Evolutionary conservation across 768 basidiomycete species (phyloP), one percentile per base, ranked within the genome.

Genomic region (Lactifluus hygrophoroides): DNA sequence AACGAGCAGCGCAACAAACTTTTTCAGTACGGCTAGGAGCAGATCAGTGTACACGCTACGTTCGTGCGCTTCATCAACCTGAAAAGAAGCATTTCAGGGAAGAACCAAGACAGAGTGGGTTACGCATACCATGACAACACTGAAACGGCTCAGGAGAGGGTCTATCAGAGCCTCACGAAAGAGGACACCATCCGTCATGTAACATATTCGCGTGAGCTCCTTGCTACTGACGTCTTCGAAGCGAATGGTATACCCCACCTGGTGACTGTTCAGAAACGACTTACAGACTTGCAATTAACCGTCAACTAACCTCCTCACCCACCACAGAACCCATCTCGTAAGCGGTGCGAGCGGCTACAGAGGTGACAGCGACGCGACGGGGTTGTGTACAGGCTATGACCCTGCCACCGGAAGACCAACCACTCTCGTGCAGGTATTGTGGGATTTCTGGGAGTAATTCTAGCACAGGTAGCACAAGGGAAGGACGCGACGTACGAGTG

Each of bases 31-130:
- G 0, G 95, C 95, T 1, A 99, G 77, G 2, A 99, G 73, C 10
- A 99, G 73, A 69, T 99, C 96, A 0, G 94, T 97, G 69, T 97
- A 95, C n/a, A 92, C 77, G 66, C 92, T 91, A 34, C 96, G 78
- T 69, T 99, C 96, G 69, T 99, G 96, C 0, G 93, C 96, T 75
- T 98, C 96, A 66, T 99, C 96, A 47, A 99, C 86, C 94, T 95
- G 64, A 34, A n/a, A 14, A 44, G 11, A 19, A 19, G 9, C 11
- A 17, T 21, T 30, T 54, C 47, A 21, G 21, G 23, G 47, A n/a
- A 40, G 38, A 23, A 32, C 1, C 17, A 56, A 38, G 17, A 56
- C 21, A 11, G 1, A 13, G 17, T 14, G 30, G n/a, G 34, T 57
- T 25, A 17, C 57, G 69, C 77, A 48, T 64, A 88, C 93, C 94